Percentiles rank a stretch among this genome's conserved stretches.
These are phyloP conservation scores for Sclerotinia sclerotiorum DNA, from an alignment of 2,329 filamentous ascomycete genomes.

Conservation along the genomic window DNA sequence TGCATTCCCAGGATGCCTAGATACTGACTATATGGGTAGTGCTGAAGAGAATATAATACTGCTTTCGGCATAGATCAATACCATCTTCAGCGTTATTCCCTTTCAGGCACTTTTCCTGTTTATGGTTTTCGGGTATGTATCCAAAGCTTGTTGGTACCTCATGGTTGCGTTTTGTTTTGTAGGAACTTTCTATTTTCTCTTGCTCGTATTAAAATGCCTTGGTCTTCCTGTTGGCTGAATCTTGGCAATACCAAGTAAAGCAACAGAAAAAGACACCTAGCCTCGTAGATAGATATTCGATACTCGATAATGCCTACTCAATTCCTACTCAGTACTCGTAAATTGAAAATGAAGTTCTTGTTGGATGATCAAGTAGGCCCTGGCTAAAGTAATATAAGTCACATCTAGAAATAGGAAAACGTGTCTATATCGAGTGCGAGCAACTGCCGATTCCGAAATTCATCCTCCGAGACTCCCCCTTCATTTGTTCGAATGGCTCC, in stretches of 20 bases:
- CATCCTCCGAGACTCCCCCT: not conserved
- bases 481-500: not conserved
- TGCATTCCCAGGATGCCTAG: not conserved
- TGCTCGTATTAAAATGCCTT: conserved; percentile 1
- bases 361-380: not conserved
- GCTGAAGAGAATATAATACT: not conserved
- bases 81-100: no score
- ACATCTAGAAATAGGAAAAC: not conserved
- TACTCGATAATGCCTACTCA: no score
- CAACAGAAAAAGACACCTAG: not conserved
- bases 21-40: not conserved
- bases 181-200: not conserved
- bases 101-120: not conserved
- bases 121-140: not conserved
- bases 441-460: conserved; percentile 3
- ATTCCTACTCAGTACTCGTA: no score
- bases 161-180: not conserved
- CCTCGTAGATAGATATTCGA: no score
- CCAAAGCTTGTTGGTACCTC: conserved; percentile 13
- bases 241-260: conserved; percentile 14
- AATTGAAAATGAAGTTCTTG: no score
- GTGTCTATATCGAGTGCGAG: not conserved
- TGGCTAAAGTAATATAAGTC: not conserved
- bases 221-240: conserved; percentile 1
- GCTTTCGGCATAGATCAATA: not conserved